These are phyloP conservation scores for Colletotrichum abscissum DNA, from an alignment of 2,329 filamentous ascomycete genomes.

Conservation along the genomic window DNA sequence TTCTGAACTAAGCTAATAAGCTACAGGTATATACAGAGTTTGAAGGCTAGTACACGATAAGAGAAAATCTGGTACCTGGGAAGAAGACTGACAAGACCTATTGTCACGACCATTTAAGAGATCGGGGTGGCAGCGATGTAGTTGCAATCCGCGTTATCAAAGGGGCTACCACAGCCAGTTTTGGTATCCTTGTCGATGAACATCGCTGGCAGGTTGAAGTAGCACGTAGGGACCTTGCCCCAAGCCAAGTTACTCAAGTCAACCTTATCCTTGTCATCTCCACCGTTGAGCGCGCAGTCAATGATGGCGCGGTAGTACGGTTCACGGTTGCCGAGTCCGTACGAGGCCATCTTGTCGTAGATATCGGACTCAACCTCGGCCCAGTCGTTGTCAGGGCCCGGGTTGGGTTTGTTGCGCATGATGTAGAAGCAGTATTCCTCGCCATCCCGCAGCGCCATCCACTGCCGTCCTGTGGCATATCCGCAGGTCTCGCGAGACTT, in stretches of 20 bases:
- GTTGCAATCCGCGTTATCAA: neutral
- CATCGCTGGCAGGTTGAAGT: conserved; percentile 11
- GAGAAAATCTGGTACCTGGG: too few species aligned
- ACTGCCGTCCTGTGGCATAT: conserved; percentile 5
- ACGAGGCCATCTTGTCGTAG: conserved; percentile 11
- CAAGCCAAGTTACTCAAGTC: conserved; percentile 61
- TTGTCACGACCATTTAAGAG: neutral
- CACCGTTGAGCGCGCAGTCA: conserved; percentile 15
- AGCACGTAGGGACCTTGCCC: conserved; percentile 54
- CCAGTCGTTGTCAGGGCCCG: conserved; percentile 10
- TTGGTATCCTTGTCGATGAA: conserved; percentile 17
- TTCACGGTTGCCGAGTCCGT: conserved; percentile 6
- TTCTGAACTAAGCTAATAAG: too few species aligned
- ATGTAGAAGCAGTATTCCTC: conserved; percentile 30
- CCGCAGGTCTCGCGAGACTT: conserved; percentile 5
- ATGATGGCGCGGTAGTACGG: conserved; percentile 17
- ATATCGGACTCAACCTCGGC: conserved; percentile 8
- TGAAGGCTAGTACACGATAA: too few species aligned
- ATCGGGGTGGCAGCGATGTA: neutral
- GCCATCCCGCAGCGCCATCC: conserved; percentile 2
- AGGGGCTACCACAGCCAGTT: conserved; percentile 10
- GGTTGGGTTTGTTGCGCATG: conserved; percentile 9
- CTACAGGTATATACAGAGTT: too few species aligned
- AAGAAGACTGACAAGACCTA: too few species aligned
- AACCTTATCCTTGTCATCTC: neutral